A percentile compares a stretch with the other conserved stretches of the same genome.
Conservation (phyloP, 2,329 filamentous ascomycete genomes). For the Xylariaceae sp. region DNA sequence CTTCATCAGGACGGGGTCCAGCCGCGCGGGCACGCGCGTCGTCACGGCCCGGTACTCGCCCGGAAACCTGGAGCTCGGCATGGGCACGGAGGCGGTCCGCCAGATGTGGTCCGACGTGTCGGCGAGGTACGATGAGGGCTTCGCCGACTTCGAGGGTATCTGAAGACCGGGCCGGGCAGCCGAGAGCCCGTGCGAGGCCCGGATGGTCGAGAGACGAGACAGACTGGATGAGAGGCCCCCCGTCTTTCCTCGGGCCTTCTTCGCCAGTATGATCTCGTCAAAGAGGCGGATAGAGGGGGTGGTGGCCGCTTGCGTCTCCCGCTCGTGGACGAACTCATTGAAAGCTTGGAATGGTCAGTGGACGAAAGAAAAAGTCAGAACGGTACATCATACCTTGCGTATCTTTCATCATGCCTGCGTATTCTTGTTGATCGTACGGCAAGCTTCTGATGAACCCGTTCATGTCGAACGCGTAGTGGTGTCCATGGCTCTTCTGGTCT, state of each 20-base stretch:
- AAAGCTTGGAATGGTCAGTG: conserved; percentile 43
- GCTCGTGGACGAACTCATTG: conserved; percentile 79
- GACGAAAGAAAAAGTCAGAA: no score
- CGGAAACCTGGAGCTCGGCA: conserved; percentile 53
- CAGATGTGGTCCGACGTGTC: conserved; percentile 74
- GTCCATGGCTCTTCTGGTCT: conserved; percentile 53
- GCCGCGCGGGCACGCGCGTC: conserved; percentile 66
- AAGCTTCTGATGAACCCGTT: conserved; percentile 57
- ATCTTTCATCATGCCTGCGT: conserved; percentile 55
- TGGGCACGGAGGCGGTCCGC: conserved; percentile 57
- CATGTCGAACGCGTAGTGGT: conserved; percentile 58
- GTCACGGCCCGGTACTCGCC: conserved; percentile 55
- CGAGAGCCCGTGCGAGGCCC: conserved; percentile 46
- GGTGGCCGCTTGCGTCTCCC: conserved; percentile 56
- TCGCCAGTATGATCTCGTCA: conserved; percentile 76
- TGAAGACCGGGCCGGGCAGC: conserved; percentile 30
- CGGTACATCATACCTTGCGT: conserved; percentile 47
- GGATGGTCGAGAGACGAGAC: conserved; percentile 52
- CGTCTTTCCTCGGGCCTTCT: conserved; percentile 59
- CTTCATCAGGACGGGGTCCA: conserved; percentile 83
- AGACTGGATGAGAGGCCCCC: conserved; percentile 59
- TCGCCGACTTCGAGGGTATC: conserved; percentile 29
- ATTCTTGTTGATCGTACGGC: conserved; percentile 59
- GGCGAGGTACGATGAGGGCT: conserved; percentile 54
- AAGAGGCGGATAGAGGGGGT: conserved; percentile 67